Evolutionary conservation across 1,284 basidiomycete genomes (phyloP), one percentile per base, ranked within the genome.

Genomic region (Boletus semigastroideus): DNA sequence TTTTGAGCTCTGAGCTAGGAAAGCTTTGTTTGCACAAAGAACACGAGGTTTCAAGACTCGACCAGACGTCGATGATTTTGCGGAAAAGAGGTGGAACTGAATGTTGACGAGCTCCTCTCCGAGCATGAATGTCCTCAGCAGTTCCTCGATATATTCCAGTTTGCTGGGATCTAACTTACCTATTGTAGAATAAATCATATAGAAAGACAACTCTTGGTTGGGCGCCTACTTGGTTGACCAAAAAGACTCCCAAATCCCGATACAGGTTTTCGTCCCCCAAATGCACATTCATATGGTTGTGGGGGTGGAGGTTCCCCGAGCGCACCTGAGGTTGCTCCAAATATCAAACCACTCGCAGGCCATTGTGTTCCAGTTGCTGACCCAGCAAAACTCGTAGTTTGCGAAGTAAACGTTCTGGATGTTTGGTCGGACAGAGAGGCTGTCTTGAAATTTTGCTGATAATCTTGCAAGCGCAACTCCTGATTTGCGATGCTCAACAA

Each of bases 81-180:
- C 31, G 0, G 66, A 61, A 42, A 68, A 65, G 1, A 68, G 50
- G 20, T 67, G 54, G 16, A 68, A 65, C 22, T 59, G 64, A 0
- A 61, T 67, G 19, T 67, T 59, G 40, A 63, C 19, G 7, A 64
- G 42, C 31, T 64, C 59, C 17, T 64, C 54, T 20, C 63, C 63
- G 4, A 64, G 46, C 5, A 19, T 17, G 19, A 19, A 13, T 19
- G 19, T 38, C 44, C 58, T 52, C 0, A 68, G 34, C 34, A 68
- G 51, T 2, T 54, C 62, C 17, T 61, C 54, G 2, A 56, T 51
- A 17, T 38, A 39, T 5, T 47, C 54, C 12, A 51, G 44, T 17
- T 55, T 53, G 9, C 9, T 20, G 17, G 37, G 19, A 38, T 38
- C 19, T 20, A 38, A 38, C 17, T 12, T 13, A 12, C 7, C 37